These are phyloP conservation scores for Penicillium waksmanii DNA, from an alignment of 495 filamentous ascomycete genomes.

Conservation along the genomic window DNA sequence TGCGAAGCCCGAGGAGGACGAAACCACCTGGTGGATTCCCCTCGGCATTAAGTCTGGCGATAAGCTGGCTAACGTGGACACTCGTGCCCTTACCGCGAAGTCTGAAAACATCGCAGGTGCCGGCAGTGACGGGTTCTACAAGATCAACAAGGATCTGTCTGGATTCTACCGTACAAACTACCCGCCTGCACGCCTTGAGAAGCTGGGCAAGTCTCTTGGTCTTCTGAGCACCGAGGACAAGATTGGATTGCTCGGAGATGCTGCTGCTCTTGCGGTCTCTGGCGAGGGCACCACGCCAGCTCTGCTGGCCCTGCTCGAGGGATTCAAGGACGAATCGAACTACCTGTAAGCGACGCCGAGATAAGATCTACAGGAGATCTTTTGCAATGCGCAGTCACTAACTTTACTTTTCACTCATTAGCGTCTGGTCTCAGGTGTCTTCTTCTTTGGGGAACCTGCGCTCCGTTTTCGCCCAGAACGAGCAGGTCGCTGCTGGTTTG, in stretches of 20 bases:
- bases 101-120: slow-evolving; percentile 72
- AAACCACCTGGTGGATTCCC: slow-evolving; percentile 96
- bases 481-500: slow-evolving; percentile 62
- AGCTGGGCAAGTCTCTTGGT: slow-evolving; percentile 74
- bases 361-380: neutral
- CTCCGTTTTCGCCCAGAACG: slow-evolving; percentile 64
- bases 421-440: slow-evolving; percentile 84
- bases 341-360: slow-evolving; percentile 61
- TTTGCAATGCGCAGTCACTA: neutral
- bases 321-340: slow-evolving; percentile 77
- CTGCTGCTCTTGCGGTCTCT: slow-evolving; percentile 86
- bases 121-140: slow-evolving; percentile 78
- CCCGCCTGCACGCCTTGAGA: slow-evolving; percentile 72
- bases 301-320: slow-evolving; percentile 77
- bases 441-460: slow-evolving; percentile 67
- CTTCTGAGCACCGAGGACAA: slow-evolving; percentile 83
- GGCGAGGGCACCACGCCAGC: slow-evolving; percentile 80
- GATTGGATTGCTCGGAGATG: slow-evolving; percentile 87
- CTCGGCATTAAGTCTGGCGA: slow-evolving; percentile 69
- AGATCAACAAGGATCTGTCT: slow-evolving; percentile 83
- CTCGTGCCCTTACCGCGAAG: slow-evolving; percentile 71
- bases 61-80: slow-evolving; percentile 37
- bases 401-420: slow-evolving; percentile 19
- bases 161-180: slow-evolving; percentile 96
- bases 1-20: slow-evolving; percentile 85